phyloP scores from a whole-genome alignment of 2,329 filamentous ascomycete genomes.

The Fusarium stilboides region DNA sequence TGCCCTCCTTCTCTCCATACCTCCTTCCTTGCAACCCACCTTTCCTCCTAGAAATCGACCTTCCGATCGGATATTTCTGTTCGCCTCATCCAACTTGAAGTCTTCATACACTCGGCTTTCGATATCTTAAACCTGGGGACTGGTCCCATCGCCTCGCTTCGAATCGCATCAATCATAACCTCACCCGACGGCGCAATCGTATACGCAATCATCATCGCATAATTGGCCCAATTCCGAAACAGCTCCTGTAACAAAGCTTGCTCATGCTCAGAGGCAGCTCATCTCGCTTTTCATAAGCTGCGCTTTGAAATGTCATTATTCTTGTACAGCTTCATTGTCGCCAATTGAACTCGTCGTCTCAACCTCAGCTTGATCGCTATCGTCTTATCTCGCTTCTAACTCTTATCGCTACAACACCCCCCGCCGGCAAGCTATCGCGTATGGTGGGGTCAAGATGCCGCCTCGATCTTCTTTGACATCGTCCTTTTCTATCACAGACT shows the following conservation, averaged over 20 bases:
- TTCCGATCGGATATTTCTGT: constrained; percentile 26
- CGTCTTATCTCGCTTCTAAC: constrained; percentile 33
- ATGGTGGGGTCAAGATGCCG: constrained; percentile 84
- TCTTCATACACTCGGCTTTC: constrained; percentile 16
- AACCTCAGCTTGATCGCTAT: constrained; percentile 35
- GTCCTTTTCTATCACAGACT: constrained; percentile 92
- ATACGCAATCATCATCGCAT: constrained; percentile 42
- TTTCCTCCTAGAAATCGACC: constrained; percentile 22
- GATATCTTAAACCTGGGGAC: constrained; percentile 3
- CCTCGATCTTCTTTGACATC: constrained; percentile 88
- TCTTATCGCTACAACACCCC: constrained; percentile 44
- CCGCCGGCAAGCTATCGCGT: constrained; percentile 53
- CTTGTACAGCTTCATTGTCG: constrained; percentile 39
- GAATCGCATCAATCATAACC: constrained; percentile 19
- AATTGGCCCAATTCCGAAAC: constrained; percentile 47
- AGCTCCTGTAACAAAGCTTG: constrained; percentile 47
- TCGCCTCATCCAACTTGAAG: constrained; percentile 25
- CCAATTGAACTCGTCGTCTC: constrained; percentile 53
- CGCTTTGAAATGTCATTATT: constrained; percentile 49
- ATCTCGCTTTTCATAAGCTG: constrained; percentile 39
- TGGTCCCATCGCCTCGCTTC: constrained; percentile 21
- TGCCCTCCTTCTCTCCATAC: constrained; percentile 31
- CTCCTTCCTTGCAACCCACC: constrained; percentile 38
- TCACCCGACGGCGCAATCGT: constrained; percentile 42
- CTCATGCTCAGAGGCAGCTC: constrained; percentile 45